These are phyloP conservation scores for Vicia faba DNA, from an alignment of 306 rosid species.

Conservation along the genomic window DNA sequence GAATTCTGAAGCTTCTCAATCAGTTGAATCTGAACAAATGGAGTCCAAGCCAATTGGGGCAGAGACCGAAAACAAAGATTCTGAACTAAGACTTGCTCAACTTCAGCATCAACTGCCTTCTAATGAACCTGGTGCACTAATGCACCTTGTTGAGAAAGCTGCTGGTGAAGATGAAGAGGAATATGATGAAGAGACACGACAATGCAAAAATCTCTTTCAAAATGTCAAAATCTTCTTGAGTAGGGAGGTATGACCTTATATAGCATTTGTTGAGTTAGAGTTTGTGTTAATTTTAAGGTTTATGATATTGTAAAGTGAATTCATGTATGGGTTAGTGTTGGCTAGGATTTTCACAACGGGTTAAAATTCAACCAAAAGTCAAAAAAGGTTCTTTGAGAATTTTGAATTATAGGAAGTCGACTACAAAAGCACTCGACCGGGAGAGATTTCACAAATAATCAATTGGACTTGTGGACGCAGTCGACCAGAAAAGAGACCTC, in stretches of 20 bases:
- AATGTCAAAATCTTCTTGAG: slow-evolving; percentile 81
- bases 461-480: too few species aligned
- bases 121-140: slow-evolving; percentile 84
- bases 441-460: too few species aligned
- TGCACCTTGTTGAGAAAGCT: slow-evolving; percentile 73
- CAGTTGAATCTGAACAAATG: slow-evolving; percentile 48
- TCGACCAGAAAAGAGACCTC: too few species aligned
- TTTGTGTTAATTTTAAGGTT: neutral
- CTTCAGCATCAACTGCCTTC: slow-evolving; percentile 92
- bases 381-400: too few species aligned
- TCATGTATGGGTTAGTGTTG: neutral
- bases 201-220: slow-evolving; percentile 75
- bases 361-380: too few species aligned
- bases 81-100: slow-evolving; percentile 87
- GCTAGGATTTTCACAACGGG: too few species aligned
- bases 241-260: slow-evolving; percentile 83
- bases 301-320: neutral
- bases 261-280: slow-evolving; percentile 7
- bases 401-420: too few species aligned
- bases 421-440: too few species aligned
- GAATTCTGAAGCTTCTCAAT: slow-evolving; percentile 40
- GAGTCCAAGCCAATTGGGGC: slow-evolving; percentile 44
- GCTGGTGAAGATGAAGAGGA: slow-evolving; percentile 58
- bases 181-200: slow-evolving; percentile 63
- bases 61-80: slow-evolving; percentile 49